Conservation (phyloP, 768 basidiomycete genomes). For the Thelephora aurantiotincta region DNA sequence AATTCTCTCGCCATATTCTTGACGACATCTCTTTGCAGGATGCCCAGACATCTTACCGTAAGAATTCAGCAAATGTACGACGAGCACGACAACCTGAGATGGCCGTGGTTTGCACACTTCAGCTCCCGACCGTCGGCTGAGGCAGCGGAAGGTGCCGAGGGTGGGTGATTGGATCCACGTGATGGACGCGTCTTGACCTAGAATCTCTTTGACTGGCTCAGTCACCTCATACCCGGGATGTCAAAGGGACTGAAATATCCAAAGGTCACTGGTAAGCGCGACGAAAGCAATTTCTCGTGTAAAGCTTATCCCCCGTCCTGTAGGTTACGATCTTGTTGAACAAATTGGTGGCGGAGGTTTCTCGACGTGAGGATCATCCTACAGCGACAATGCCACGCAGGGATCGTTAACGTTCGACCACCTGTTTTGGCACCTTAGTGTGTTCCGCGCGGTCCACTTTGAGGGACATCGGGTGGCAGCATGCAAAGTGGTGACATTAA, state of each 20-base stretch:
- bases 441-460: slow-evolving; percentile 70
- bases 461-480: slow-evolving; percentile 59
- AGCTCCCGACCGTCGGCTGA: too few relatives aligned
- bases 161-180: too few relatives aligned
- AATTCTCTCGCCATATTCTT: too few relatives aligned
- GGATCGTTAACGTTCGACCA: not conserved
- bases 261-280: slow-evolving; percentile 6
- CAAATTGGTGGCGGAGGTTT: slow-evolving; percentile 84
- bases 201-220: too few relatives aligned
- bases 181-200: too few relatives aligned
- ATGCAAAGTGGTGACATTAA: slow-evolving; percentile 71
- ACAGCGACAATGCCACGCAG: not conserved
- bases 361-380: slow-evolving; percentile 43
- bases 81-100: too few relatives aligned
- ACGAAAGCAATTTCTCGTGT: not conserved
- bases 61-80: too few relatives aligned
- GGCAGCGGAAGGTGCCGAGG: too few relatives aligned
- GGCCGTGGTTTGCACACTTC: too few relatives aligned
- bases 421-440: slow-evolving; percentile 28
- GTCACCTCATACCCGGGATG: too few relatives aligned
- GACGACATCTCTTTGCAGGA: too few relatives aligned
- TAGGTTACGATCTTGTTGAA: slow-evolving; percentile 58
- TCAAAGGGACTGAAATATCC: not conserved
- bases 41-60: too few relatives aligned
- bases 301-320: not conserved